These are phyloP conservation scores for Tuber indicum DNA, from an alignment of 495 filamentous ascomycete species.

Conservation along the genomic window DNA sequence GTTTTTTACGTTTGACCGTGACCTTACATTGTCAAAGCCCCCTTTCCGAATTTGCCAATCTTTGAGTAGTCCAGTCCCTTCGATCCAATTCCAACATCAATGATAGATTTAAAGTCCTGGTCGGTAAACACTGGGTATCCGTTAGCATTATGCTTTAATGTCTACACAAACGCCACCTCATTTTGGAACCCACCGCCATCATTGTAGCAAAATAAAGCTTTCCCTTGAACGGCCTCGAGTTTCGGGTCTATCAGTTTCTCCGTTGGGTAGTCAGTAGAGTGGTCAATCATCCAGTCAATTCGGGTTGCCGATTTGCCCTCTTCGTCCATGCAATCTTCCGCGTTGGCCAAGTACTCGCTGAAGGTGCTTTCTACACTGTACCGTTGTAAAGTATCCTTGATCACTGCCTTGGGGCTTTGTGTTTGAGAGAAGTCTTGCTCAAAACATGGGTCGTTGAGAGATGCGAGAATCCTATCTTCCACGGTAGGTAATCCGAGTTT, in stretches of 20 bases:
- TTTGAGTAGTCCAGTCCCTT: conserved; percentile 41
- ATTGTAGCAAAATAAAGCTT: conserved; percentile 45
- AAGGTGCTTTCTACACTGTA: conserved; percentile 45
- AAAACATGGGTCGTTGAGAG: conserved; percentile 40
- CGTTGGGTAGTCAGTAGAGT: conserved; percentile 19
- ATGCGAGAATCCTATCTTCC: conserved; percentile 36
- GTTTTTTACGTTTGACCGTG: neutral
- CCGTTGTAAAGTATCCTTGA: conserved; percentile 44
- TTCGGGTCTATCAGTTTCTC: conserved; percentile 34
- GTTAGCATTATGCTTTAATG: conserved; percentile 3
- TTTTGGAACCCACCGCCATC: conserved; percentile 35
- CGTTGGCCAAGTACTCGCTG: conserved; percentile 48
- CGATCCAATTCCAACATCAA: conserved; percentile 45
- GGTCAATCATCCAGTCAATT: conserved; percentile 45
- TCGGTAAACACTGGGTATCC: conserved; percentile 39
- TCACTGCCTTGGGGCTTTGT: conserved; percentile 42
- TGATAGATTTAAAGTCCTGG: conserved; percentile 44
- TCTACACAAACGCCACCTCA: neutral
- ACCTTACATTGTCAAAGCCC: conserved; percentile 44
- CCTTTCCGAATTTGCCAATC: conserved; percentile 47
- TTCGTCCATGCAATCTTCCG: conserved; percentile 41
- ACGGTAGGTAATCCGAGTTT: conserved; percentile 41
- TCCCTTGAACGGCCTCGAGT: conserved; percentile 42
- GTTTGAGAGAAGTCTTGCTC: conserved; percentile 46
- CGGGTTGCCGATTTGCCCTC: conserved; percentile 30